These are phyloP conservation scores for Gracilaria gracilis DNA, from an alignment of 23 red algal species.

Conservation along the genomic window DNA sequence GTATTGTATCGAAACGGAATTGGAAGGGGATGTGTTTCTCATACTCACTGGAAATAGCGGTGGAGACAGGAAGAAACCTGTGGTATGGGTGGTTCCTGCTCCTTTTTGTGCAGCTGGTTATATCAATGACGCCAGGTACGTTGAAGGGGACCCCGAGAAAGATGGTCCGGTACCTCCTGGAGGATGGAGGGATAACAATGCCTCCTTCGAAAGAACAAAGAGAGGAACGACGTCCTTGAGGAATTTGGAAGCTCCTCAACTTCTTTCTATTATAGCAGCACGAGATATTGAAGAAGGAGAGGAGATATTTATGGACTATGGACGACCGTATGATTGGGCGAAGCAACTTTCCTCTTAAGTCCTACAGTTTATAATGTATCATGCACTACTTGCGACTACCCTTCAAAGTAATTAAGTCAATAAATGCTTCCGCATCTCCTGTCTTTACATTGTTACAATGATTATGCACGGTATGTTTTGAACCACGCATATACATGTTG, in stretches of 20 bases:
- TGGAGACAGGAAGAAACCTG: neutral
- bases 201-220: no score
- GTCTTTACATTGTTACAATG: neutral
- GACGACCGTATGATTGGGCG: neutral
- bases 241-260: neutral
- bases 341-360: neutral
- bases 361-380: no score
- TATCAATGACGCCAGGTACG: slow-evolving; percentile 17
- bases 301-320: neutral
- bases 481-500: neutral
- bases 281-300: neutral
- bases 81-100: neutral
- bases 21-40: neutral
- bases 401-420: slow-evolving; percentile 6
- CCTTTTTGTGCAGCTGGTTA: neutral
- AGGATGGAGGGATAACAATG: no score
- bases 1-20: slow-evolving; percentile 6
- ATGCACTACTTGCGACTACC: neutral
- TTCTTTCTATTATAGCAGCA: neutral
- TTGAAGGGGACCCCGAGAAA: neutral
- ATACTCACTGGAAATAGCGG: neutral
- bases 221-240: neutral
- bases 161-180: neutral
- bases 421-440: slow-evolving; percentile 1
- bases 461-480: neutral